Evolutionary conservation across 2,329 filamentous ascomycete genomes (phyloP), one percentile per base, ranked within the genome.

Genomic region (Talaromyces rugulosus): DNA sequence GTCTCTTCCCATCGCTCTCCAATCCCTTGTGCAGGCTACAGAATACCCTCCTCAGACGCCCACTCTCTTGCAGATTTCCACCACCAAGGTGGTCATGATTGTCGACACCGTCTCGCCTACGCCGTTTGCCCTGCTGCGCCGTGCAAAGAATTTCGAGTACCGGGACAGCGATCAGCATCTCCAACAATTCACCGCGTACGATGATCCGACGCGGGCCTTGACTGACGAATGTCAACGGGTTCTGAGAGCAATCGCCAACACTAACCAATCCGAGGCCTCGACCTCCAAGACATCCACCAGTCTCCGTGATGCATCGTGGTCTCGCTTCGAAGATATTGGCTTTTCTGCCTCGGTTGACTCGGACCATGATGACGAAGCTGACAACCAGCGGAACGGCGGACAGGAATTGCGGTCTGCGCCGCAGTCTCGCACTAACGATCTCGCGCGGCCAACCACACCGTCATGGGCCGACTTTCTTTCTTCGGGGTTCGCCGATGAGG

Each of bases 401-500:
- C 78, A 81, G 61, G 86, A 85, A 23, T 74, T 96, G 42, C 83
- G 87, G 62, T 85, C 84, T 14, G 85, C 86, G 5, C 87, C 92
- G 16, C 83, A 85, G 5, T 91, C 91, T 9, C 85, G 85, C 58
- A 83, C 77, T n/a, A 83, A 83, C 51, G 86, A 89, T 62, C 77
- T 89, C 53, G 92, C 85, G 40, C 85, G 95, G 62, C 95, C 95
- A 1, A 98, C 92, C 0, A 99, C 95, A 0, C 95, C 95, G 0
- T 98, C 95, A 0, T 99, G 95, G 95, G 95, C 95, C 3, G 95
- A 99, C 74, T 99, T 99, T 74, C 83, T 99, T 62, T 96, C 92
- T 1, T 92, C 92, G 50, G 95, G 95, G 1, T 99, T 99, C 71
- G 82, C 89, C 27, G 92, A 97, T 67, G 84, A 88, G 63, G 87